A percentile compares a stretch with the other conserved stretches of the same genome.
These are phyloP conservation scores for Daldinia vernicosa DNA, from an alignment of 495 filamentous ascomycete genomes.

Conservation along the genomic window DNA sequence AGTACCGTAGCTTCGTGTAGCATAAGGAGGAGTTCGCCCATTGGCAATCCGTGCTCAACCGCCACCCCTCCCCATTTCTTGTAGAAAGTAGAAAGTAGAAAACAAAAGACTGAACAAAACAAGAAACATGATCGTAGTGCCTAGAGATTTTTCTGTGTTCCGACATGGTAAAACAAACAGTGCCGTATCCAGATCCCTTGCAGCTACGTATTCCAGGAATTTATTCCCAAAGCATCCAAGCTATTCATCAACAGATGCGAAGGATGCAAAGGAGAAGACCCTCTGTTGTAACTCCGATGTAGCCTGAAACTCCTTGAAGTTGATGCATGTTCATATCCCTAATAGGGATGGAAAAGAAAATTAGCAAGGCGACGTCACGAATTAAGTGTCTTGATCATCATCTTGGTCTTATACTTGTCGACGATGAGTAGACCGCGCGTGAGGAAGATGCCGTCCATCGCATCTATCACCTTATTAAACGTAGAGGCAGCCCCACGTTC, in stretches of 20 bases:
- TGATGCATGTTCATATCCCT: not conserved
- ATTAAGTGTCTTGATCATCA: constrained; percentile 71
- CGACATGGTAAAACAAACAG: not conserved
- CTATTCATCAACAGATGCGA: constrained; percentile 2
- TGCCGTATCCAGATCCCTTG: constrained; percentile 4
- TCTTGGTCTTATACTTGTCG: constrained; percentile 70
- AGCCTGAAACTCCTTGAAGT: not conserved
- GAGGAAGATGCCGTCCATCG: constrained; percentile 68
- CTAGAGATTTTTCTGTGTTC: not conserved
- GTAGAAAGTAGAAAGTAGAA: not conserved
- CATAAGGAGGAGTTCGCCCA: not conserved
- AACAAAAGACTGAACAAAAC: not conserved
- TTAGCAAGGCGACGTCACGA: constrained; percentile 30
- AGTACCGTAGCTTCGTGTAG: not conserved
- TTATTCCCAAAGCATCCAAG: constrained; percentile 6
- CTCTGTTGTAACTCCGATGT: not conserved
- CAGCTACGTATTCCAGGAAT: constrained; percentile 3
- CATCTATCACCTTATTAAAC: constrained; percentile 83
- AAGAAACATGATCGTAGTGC: not conserved
- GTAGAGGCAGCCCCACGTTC: constrained; percentile 85
- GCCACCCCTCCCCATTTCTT: not conserved
- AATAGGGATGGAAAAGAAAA: not conserved
- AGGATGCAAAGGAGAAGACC: not conserved
- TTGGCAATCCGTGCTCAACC: constrained; percentile 4
- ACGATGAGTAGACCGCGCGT: constrained; percentile 70